Base-by-base conservation (phyloP, 306 rosid species). In the Gynostemma pentaphyllum region DNA sequence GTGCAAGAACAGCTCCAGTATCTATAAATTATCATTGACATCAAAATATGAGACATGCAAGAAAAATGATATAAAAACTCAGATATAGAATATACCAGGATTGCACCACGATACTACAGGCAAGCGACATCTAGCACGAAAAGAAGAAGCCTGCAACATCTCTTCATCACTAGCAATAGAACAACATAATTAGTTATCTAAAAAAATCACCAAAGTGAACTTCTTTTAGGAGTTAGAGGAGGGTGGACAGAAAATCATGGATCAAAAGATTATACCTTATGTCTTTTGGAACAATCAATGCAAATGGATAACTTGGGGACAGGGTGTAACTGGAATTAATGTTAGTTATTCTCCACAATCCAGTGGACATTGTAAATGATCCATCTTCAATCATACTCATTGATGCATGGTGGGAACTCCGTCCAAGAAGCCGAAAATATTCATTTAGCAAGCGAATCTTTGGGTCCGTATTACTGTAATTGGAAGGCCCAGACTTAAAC, bases 81-180 rank as follows among this genome's bases (percentile, higher is more conserved):
- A 68, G 66, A 67, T 57, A 72, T 34, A 16, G 18, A 45, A 49
- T 75, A 18, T 80, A 92, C 99, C 75, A 45, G 92, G 87, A 75
- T 92, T 82, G 71, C 95, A 92, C 99, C 99, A 92, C 24, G 99
- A 76, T 78, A 88, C 79, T 73, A 86, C 95, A 77, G 99, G 99
- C 69, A 92, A 69, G 18, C 99, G 87, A 68, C 87, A 64, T 82
- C 87, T 88, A 76, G 88, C 88, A 22, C 99, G 99, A 62, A 92
- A 92, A 72, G 57, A 79, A 69, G 84, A 81, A 69, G 99, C 96
- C 70, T 82, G 90, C 74, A 71, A 76, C 75, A 88, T 78, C 76
- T 92, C 99, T 45, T 84, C 95, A 72, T 92, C 99, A 73, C 99
- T 92, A 76, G 70, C 80, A 72, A 69, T 67, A 73, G 34, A 76